Evolutionary conservation across 2,329 filamentous ascomycete genomes (phyloP).

Genomic region (Malbranchea zuffiana): DNA sequence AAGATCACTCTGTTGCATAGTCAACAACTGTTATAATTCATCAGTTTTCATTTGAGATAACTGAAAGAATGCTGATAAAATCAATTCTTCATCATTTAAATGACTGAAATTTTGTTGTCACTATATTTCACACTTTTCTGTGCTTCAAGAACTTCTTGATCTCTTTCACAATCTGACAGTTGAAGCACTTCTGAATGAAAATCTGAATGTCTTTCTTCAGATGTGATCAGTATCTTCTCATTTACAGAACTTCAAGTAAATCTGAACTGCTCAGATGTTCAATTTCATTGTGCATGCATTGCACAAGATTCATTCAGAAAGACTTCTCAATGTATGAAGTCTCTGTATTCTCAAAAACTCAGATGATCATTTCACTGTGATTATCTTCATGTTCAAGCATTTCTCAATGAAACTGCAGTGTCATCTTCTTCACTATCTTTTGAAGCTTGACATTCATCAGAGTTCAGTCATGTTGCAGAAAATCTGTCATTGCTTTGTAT

Average conservation of each 20-base stretch:
- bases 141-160: no score
- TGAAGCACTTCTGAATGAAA: not conserved
- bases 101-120: not conserved
- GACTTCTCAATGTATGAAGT: no score
- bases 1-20: not conserved
- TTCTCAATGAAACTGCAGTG: not conserved
- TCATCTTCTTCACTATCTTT: not conserved
- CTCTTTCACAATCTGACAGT: not conserved
- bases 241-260: not conserved
- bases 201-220: not conserved
- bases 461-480: not conserved
- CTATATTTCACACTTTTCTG: not conserved
- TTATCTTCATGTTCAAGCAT: not conserved
- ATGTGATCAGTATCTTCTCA: not conserved
- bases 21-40: not conserved
- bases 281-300: not conserved
- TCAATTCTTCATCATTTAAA: constrained; percentile 1
- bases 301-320: not conserved
- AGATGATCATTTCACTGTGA: not conserved
- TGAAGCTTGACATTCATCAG: not conserved
- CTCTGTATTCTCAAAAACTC: not conserved
- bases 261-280: not conserved
- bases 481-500: not conserved
- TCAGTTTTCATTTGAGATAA: not conserved
- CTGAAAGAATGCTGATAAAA: not conserved